Evolutionary conservation across 2,329 filamentous ascomycete genomes (phyloP).

Genomic region (Neoascochyta sp.): DNA sequence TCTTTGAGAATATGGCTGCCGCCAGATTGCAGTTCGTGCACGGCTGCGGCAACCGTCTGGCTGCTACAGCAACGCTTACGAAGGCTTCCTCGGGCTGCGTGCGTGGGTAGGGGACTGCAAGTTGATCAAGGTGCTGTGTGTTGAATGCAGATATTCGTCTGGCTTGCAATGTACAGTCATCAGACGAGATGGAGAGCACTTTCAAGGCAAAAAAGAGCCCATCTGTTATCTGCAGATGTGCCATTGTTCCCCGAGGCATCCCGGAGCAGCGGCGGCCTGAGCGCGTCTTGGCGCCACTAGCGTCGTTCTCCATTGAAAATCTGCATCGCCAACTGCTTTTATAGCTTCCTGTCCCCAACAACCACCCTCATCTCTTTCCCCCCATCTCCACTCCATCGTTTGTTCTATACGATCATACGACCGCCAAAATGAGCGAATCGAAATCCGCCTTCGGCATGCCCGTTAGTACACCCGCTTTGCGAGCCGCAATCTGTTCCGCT

Average conservation of each 20-base stretch:
- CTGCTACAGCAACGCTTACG: conserved; percentile 22
- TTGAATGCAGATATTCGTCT: no score
- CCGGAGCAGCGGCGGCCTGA: conserved; percentile 21
- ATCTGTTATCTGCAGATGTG: conserved; percentile 8
- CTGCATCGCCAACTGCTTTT: conserved; percentile 18
- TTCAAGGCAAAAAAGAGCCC: no score
- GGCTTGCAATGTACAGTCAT: no score
- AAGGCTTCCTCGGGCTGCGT: conserved; percentile 3
- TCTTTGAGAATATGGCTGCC: conserved; percentile 8
- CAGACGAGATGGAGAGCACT: no score
- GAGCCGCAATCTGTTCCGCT: conserved; percentile 16
- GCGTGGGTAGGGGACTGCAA: neutral
- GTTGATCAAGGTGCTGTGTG: neutral
- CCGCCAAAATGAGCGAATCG: conserved; percentile 39
- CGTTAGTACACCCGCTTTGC: conserved; percentile 27
- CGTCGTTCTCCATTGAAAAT: conserved; percentile 11
- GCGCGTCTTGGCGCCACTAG: conserved; percentile 18
- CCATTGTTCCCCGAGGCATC: conserved; percentile 19
- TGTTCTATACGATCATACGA: conserved; percentile 36
- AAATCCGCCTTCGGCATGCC: conserved; percentile 55
- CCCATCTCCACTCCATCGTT: conserved; percentile 18
- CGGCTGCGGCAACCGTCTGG: conserved; percentile 13
- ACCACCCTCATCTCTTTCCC: conserved; percentile 15
- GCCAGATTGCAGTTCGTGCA: conserved; percentile 14
- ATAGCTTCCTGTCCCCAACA: conserved; percentile 21